Percentiles rank a stretch among this genome's conserved stretches.
These are phyloP conservation scores for Xylariales sp. DNA, from an alignment of 2,329 filamentous ascomycete species.

Conservation along the genomic window DNA sequence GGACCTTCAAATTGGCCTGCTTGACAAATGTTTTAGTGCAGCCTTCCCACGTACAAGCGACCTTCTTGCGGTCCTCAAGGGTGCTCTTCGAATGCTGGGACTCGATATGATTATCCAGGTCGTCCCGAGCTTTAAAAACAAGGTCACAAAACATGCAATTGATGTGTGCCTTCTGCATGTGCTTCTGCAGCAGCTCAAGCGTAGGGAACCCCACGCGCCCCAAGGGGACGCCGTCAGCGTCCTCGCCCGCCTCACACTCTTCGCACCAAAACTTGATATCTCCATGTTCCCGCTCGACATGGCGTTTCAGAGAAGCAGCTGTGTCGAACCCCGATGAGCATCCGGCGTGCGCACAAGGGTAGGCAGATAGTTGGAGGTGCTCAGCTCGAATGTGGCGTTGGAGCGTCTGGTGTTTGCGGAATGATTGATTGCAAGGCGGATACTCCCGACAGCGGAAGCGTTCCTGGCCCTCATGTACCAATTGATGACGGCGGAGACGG, in stretches of 20 bases:
- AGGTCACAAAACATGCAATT: constrained; percentile 72
- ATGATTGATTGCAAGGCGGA: constrained; percentile 68
- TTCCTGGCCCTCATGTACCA: constrained; percentile 74
- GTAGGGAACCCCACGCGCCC: constrained; percentile 63
- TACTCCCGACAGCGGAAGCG: constrained; percentile 69
- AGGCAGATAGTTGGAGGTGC: constrained; percentile 70
- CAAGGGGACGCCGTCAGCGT: constrained; percentile 32
- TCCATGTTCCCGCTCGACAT: constrained; percentile 67
- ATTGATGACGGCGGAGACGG: constrained; percentile 69
- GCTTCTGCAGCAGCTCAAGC: constrained; percentile 64
- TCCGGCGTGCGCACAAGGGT: constrained; percentile 55
- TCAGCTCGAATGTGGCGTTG: constrained; percentile 75
- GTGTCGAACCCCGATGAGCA: constrained; percentile 73
- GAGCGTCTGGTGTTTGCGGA: constrained; percentile 83
- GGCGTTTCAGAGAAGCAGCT: constrained; percentile 64
- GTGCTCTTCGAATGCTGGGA: constrained; percentile 64
- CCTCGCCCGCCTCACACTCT: constrained; percentile 50
- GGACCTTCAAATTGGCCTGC: constrained; percentile 75
- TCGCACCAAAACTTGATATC: constrained; percentile 71
- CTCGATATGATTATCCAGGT: constrained; percentile 74
- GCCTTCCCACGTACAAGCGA: constrained; percentile 60
- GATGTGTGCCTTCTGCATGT: constrained; percentile 70
- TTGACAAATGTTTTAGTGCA: constrained; percentile 79
- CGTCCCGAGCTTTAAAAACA: constrained; percentile 60
- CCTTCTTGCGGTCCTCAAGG: constrained; percentile 60